phyloP scores from a whole-genome alignment of 768 basidiomycete genomes.

The Pisolithus microcarpus region DNA sequence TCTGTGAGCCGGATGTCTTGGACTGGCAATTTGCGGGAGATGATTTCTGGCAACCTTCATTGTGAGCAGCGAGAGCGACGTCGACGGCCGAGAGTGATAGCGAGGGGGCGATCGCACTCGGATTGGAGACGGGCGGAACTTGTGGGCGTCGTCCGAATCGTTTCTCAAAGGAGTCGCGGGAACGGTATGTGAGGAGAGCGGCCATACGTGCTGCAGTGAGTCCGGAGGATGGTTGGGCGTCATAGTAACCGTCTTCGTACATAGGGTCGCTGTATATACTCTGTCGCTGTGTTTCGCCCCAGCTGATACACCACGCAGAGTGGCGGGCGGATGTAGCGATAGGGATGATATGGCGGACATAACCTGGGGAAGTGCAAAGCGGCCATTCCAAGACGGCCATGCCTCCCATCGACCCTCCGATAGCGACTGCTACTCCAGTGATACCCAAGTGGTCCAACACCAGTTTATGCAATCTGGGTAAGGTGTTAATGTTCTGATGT shows the following conservation, averaged over 20 bases:
- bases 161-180: constrained; percentile 88
- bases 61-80: constrained; percentile 67
- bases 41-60: constrained; percentile 68
- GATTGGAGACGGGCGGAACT: constrained; percentile 12
- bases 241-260: constrained; percentile 84
- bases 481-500: neutral
- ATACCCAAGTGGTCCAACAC: constrained; percentile 82
- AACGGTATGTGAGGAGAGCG: constrained; percentile 88
- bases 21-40: constrained; percentile 26
- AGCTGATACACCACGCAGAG: constrained; percentile 98
- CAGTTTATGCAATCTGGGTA: constrained; percentile 69
- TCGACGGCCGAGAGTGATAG: constrained; percentile 26
- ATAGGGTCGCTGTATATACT: constrained; percentile 92
- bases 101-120: constrained; percentile 30
- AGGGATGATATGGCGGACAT: constrained; percentile 77
- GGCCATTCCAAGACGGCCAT: constrained; percentile 98
- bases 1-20: constrained; percentile 10
- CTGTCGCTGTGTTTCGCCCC: constrained; percentile 96
- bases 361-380: constrained; percentile 67
- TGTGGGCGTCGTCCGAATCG: constrained; percentile 86
- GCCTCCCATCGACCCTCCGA: constrained; percentile 98
- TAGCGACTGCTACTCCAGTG: constrained; percentile 73
- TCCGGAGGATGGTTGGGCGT: constrained; percentile 69
- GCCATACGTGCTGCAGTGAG: constrained; percentile 93
- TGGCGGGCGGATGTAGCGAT: constrained; percentile 94